These are phyloP conservation scores for Casuarina cunninghamiana DNA, from an alignment of 306 rosid species.

Conservation along the genomic window DNA sequence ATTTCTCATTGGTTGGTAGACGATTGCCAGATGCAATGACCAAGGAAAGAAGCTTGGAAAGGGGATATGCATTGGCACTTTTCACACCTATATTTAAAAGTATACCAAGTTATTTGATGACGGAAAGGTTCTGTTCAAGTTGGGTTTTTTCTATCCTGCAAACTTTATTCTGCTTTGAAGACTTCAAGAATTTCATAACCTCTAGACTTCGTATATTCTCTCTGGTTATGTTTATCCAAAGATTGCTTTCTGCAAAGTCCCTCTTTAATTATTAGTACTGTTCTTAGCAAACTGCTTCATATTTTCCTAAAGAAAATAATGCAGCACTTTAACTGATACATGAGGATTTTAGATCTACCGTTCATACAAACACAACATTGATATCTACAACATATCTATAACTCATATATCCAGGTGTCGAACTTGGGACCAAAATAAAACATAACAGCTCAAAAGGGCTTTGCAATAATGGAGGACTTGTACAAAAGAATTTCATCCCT, in stretches of 20 bases:
- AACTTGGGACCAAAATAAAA: constrained; percentile 36
- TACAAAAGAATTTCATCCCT: constrained; percentile 4
- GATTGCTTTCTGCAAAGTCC: neutral
- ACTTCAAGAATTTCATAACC: neutral
- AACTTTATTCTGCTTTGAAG: no score
- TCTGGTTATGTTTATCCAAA: neutral
- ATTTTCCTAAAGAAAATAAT: neutral
- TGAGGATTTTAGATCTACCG: neutral
- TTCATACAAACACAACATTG: neutral
- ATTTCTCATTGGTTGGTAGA: neutral
- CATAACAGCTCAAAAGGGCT: constrained; percentile 83
- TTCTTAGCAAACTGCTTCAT: neutral
- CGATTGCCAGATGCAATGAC: neutral
- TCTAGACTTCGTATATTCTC: constrained; percentile 20
- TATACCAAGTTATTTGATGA: constrained; percentile 13
- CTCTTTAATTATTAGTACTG: neutral
- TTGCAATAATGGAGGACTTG: constrained; percentile 83
- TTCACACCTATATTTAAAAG: neutral
- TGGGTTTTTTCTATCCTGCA: constrained; percentile 10
- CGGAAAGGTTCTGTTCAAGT: constrained; percentile 8
- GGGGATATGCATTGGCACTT: neutral
- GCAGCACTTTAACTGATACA: neutral
- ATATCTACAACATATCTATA: no score
- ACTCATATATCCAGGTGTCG: no score
- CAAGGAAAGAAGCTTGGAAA: neutral